These are phyloP conservation scores for Neospermospora avenae DNA, from an alignment of 2,329 filamentous ascomycete genomes.

Conservation along the genomic window DNA sequence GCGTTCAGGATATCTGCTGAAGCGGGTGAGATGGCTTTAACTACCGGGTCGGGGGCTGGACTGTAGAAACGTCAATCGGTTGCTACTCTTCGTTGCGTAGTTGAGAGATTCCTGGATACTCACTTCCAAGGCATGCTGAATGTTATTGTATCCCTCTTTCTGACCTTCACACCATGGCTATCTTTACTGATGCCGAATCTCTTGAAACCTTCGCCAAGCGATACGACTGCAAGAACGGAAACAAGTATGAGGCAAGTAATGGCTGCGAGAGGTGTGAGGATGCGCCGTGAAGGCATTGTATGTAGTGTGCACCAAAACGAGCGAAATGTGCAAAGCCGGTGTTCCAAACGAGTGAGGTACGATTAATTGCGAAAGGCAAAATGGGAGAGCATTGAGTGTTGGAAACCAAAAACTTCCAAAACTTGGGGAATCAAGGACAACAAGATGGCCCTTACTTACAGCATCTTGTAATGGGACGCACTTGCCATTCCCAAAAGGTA, in stretches of 20 bases:
- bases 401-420: neutral
- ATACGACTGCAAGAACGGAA: constrained; percentile 26
- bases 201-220: constrained; percentile 28
- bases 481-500: neutral
- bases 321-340: neutral
- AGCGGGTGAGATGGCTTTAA: constrained; percentile 14
- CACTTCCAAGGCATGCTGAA: constrained; percentile 23
- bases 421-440: too few relatives aligned
- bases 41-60: constrained; percentile 7
- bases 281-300: constrained; percentile 24
- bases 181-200: constrained; percentile 11
- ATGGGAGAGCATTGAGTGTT: neutral
- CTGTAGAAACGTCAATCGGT: neutral
- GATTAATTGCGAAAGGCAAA: neutral
- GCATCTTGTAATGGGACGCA: neutral
- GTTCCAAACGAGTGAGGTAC: neutral
- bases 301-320: constrained; percentile 1
- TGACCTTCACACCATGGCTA: constrained; percentile 6
- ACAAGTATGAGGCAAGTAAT: constrained; percentile 24
- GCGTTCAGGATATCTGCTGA: constrained; percentile 12
- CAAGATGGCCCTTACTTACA: too few relatives aligned
- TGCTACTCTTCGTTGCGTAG: neutral
- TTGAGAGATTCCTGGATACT: neutral
- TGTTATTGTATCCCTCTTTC: constrained; percentile 16
- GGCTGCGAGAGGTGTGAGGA: constrained; percentile 13